Conservation (phyloP, 345 rosid species). For the Eucalyptus marginata region DNA sequence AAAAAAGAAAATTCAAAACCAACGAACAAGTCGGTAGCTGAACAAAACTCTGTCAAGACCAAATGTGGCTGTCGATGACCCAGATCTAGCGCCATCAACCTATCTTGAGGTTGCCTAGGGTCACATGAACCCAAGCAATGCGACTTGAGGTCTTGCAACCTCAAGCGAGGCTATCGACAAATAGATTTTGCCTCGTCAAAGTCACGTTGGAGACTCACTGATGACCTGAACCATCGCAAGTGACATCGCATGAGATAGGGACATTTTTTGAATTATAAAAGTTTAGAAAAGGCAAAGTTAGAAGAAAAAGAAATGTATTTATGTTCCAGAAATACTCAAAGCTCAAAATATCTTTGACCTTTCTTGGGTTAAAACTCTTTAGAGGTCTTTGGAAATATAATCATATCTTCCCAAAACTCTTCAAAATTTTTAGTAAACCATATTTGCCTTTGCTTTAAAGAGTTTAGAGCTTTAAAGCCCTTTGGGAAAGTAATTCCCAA, state of each 20-base stretch:
- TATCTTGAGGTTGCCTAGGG: too few species aligned
- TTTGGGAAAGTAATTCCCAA: not conserved
- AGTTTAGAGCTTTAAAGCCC: not conserved
- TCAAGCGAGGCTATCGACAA: too few species aligned
- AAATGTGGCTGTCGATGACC: too few species aligned
- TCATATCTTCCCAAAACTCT: not conserved
- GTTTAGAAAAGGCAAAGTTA: not conserved
- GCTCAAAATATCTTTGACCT: fast-evolving
- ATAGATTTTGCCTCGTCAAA: too few species aligned
- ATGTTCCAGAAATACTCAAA: fast-evolving
- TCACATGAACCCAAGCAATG: fast-evolving
- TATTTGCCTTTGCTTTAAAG: not conserved
- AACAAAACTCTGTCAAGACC: fast-evolving
- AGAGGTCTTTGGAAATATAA: fast-evolving
- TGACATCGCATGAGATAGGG: not conserved
- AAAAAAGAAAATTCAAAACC: not conserved
- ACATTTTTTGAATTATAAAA: not conserved
- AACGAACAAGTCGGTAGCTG: fast-evolving
- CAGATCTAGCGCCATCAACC: too few species aligned
- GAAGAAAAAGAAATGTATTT: not conserved
- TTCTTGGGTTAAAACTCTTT: fast-evolving
- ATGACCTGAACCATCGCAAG: fast-evolving
- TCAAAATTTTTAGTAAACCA: fast-evolving
- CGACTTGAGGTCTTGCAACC: too few species aligned
- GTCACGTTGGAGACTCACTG: fast-evolving